These are phyloP conservation scores for Alisma plantagoaquatica DNA, from an alignment of 106 monocot species.

Conservation along the genomic window DNA sequence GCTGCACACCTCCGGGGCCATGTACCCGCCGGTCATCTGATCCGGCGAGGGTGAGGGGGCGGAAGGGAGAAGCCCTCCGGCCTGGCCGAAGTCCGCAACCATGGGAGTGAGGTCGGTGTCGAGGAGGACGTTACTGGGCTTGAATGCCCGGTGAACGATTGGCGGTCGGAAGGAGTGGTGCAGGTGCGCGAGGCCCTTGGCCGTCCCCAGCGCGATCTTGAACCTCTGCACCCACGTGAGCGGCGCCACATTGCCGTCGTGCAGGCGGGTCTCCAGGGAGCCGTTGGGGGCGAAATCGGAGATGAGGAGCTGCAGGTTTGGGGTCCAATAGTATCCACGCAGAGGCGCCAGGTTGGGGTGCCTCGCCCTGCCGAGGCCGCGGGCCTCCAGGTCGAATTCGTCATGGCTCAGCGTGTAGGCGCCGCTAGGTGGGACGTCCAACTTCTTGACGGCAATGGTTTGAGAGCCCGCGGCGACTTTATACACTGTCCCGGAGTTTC, in stretches of 20 bases:
- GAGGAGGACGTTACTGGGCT: constrained; percentile 75
- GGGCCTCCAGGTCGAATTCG: constrained; percentile 82
- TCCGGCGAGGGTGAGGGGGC: constrained; percentile 33
- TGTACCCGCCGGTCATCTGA: constrained; percentile 48
- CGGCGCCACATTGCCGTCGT: constrained; percentile 8
- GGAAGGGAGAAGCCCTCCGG: constrained; percentile 48
- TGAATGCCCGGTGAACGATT: constrained; percentile 82
- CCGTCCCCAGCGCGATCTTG: constrained; percentile 56
- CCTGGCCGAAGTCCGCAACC: constrained; percentile 76
- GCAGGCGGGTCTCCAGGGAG: constrained; percentile 45
- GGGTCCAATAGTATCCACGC: constrained; percentile 92
- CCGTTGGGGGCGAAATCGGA: constrained; percentile 58
- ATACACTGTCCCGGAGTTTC: constrained; percentile 65
- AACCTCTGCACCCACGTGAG: constrained; percentile 65
- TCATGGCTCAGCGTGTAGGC: constrained; percentile 55
- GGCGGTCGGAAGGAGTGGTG: constrained; percentile 75
- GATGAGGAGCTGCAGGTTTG: constrained; percentile 75
- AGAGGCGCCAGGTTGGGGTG: constrained; percentile 75
- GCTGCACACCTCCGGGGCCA: constrained; percentile 83
- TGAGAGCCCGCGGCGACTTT: constrained; percentile 38
- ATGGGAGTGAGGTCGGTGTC: constrained; percentile 32
- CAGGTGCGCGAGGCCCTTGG: constrained; percentile 62
- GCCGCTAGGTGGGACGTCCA: constrained; percentile 31
- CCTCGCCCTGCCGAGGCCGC: constrained; percentile 55
- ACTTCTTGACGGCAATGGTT: constrained; percentile 58